These are phyloP conservation scores for Cladosporium colombiae DNA, from an alignment of 2,329 filamentous ascomycete species.

Conservation along the genomic window DNA sequence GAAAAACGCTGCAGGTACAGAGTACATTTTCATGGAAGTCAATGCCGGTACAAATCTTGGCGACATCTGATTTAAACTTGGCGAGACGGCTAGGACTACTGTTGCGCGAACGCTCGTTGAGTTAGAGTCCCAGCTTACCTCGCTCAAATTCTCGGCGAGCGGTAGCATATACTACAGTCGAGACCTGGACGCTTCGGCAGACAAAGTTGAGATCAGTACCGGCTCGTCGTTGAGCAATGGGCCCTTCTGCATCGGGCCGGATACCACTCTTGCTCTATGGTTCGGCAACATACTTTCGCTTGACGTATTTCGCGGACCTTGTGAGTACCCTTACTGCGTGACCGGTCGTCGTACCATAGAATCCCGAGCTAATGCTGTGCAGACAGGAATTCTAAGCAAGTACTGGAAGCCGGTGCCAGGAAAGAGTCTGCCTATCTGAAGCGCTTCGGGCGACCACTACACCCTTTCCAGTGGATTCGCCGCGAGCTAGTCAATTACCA, in stretches of 20 bases:
- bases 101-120: slow-evolving; percentile 33
- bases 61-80: slow-evolving; percentile 29
- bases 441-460: slow-evolving; percentile 33
- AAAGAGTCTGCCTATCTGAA: slow-evolving; percentile 34
- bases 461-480: slow-evolving; percentile 36
- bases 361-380: no score
- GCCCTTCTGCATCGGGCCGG: slow-evolving; percentile 39
- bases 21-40: slow-evolving; percentile 33
- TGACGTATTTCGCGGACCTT: slow-evolving; percentile 32
- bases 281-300: slow-evolving; percentile 33
- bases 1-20: slow-evolving; percentile 29
- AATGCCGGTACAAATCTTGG: slow-evolving; percentile 24
- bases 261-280: slow-evolving; percentile 36
- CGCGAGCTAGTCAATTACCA: slow-evolving; percentile 34
- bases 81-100: slow-evolving; percentile 29
- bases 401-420: no score
- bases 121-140: slow-evolving; percentile 33
- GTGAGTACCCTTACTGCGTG: slow-evolving; percentile 31
- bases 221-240: slow-evolving; percentile 21
- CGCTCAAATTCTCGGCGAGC: slow-evolving; percentile 34
- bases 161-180: slow-evolving; percentile 40
- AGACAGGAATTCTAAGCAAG: no score
- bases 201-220: slow-evolving; percentile 5
- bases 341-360: no score
- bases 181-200: slow-evolving; percentile 29